Evolutionary conservation across 345 rosid species (phyloP), one percentile per base, ranked within the genome.

Genomic region (Cardamine occulta): DNA sequence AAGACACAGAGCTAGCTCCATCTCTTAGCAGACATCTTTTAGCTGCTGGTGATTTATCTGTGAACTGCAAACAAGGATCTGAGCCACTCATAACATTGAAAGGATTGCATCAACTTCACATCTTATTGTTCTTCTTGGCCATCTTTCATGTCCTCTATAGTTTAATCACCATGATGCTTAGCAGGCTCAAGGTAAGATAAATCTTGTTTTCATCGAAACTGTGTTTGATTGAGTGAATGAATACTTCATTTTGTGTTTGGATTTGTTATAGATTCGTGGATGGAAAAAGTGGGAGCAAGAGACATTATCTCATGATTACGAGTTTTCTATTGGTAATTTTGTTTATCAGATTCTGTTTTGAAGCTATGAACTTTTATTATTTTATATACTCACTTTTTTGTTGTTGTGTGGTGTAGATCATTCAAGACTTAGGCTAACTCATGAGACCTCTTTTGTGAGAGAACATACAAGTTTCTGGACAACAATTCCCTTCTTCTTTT

Each of bases 261-360:
- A 2, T 31, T 61, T 73, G 28, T 58, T 26, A 34, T 81, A 92
- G 99, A 90, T 81, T 76, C 97, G 97, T 47, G 87, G 90, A 52
- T 95, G 98, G 98, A 95, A 95, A 83, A 76, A 75, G 9, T 95
- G 99, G 97, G 99, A 95, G 81, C 75, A 74, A 75, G 99, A 95
- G 82, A 92, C 97, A 74, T 59, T 66, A 42, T 84, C 99, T 48
- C 82, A 79, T 77, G 88, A 88, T 73, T 90, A 88, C 14, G 97
- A 95, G 78, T 90, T 95, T 73, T 84, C 90, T 40, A 78, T 80
- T 51, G 99, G 99, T 92, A 89, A 88, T 6, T 84, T 0, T 34
- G 11, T 47, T 66, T 39, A 56, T 45, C 9, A 55, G 28, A 5
- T 24, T 63, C 18, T 63, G 34, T 7, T 63, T 34, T 23, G 12